phyloP scores from a whole-genome alignment of 2,329 filamentous ascomycete species.

The Paecilomyces sp. region DNA sequence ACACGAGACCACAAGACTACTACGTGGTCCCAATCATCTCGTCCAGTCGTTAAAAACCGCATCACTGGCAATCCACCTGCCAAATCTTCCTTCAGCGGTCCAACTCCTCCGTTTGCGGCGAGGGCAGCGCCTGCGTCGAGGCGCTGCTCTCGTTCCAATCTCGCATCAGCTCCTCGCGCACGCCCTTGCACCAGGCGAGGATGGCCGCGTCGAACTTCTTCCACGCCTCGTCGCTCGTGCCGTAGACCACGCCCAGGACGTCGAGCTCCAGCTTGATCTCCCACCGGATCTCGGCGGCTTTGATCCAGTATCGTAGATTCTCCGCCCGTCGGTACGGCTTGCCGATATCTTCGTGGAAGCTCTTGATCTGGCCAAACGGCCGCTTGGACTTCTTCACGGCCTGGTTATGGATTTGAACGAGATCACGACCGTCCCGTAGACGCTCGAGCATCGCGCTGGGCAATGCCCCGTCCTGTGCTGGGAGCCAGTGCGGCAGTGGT shows the following conservation, averaged over 20 bases:
- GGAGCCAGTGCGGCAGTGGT: slow-evolving; percentile 61
- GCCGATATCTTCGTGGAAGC: slow-evolving; percentile 82
- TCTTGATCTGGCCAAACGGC: slow-evolving; percentile 82
- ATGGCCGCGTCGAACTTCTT: slow-evolving; percentile 75
- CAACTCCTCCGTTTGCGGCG: slow-evolving; percentile 1
- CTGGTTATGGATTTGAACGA: slow-evolving; percentile 85
- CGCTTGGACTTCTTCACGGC: slow-evolving; percentile 76
- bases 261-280: slow-evolving; percentile 78
- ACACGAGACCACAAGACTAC: background rate
- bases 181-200: slow-evolving; percentile 72
- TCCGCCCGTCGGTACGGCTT: slow-evolving; percentile 93
- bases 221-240: slow-evolving; percentile 61
- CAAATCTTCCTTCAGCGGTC: background rate
- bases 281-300: slow-evolving; percentile 90
- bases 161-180: slow-evolving; percentile 72
- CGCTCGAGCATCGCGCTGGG: slow-evolving; percentile 63
- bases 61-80: background rate
- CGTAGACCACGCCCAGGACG: slow-evolving; percentile 78
- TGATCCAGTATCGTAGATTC: slow-evolving; percentile 92
- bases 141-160: slow-evolving; percentile 52
- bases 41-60: background rate
- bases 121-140: slow-evolving; percentile 7
- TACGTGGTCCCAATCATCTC: slow-evolving; percentile 11
- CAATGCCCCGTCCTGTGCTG: slow-evolving; percentile 40
- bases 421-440: slow-evolving; percentile 69